phyloP scores from a whole-genome alignment of 129 eudicot species.

The Scalesia atractyloides region DNA sequence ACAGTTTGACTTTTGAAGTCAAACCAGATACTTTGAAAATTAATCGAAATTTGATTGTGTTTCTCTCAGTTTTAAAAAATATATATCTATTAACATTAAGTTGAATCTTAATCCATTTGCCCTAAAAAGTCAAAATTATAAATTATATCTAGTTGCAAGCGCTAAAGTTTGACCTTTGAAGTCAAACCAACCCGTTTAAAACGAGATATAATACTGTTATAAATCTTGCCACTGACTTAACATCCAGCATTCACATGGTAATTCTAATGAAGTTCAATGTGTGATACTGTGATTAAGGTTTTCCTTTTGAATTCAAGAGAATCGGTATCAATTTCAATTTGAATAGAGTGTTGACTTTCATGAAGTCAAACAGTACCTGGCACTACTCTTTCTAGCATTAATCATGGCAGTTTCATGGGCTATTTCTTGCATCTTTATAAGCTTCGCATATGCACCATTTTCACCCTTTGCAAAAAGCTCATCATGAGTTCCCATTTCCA shows the following conservation, averaged over 20 bases:
- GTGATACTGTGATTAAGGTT: not conserved
- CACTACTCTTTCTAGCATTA: slow-evolving; percentile 91
- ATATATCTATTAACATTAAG: not conserved
- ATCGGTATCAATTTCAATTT: not conserved
- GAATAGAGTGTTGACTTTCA: not conserved
- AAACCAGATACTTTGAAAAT: not conserved
- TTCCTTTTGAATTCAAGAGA: not conserved
- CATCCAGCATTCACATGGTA: not conserved
- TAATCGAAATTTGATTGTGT: not conserved
- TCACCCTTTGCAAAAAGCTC: slow-evolving; percentile 85
- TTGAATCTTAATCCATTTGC: slow-evolving; percentile 7
- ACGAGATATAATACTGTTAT: not conserved
- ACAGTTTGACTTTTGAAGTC: slow-evolving; percentile 17
- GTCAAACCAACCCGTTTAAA: slow-evolving; percentile 14
- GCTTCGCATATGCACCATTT: slow-evolving; percentile 76
- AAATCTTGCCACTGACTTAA: slow-evolving; percentile 10
- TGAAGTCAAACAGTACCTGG: slow-evolving; percentile 50
- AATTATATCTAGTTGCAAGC: slow-evolving; percentile 8
- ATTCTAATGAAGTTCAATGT: not conserved
- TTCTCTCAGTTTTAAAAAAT: not conserved
- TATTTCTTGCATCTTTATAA: slow-evolving; percentile 85
- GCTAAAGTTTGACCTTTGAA: slow-evolving; percentile 20
- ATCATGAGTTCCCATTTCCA: slow-evolving; percentile 84
- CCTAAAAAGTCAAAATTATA: slow-evolving; percentile 5
- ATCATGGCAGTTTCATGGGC: slow-evolving; percentile 83